Conservation (phyloP, 192 early-diverging fungal genomes). For the Podochytrium sp. region DNA sequence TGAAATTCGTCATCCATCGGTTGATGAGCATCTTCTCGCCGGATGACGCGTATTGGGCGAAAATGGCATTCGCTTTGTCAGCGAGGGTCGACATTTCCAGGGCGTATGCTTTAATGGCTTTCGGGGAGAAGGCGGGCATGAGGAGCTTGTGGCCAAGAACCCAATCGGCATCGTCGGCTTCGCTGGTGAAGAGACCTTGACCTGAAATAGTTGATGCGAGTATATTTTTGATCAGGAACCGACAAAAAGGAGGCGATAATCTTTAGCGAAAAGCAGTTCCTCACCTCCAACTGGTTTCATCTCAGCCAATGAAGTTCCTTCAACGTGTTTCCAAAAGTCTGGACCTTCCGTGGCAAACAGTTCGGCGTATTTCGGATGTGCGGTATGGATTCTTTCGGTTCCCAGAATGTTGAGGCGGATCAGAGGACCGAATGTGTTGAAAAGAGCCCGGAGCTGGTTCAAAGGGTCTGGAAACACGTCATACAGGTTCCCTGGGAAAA, state of each 20-base stretch:
- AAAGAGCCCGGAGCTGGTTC: constrained; percentile 31
- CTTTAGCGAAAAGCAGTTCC: not conserved
- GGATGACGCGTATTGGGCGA: constrained; percentile 37
- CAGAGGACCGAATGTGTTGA: constrained; percentile 46
- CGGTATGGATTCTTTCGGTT: constrained; percentile 30
- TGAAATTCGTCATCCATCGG: constrained; percentile 57
- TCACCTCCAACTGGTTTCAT: constrained; percentile 47
- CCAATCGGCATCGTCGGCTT: constrained; percentile 58
- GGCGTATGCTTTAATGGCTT: constrained; percentile 44
- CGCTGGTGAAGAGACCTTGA: constrained; percentile 55
- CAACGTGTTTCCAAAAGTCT: constrained; percentile 57
- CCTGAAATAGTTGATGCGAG: not conserved
- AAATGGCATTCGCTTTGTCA: constrained; percentile 31
- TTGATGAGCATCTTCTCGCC: constrained; percentile 43
- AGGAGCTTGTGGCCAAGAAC: constrained; percentile 59
- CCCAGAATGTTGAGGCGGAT: constrained; percentile 33
- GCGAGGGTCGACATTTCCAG: constrained; percentile 50
- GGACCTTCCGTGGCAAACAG: constrained; percentile 52
- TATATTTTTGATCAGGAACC: no score
- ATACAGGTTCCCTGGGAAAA: constrained; percentile 17
- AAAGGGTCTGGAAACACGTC: constrained; percentile 21
- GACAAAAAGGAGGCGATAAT: not conserved
- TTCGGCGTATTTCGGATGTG: constrained; percentile 49
- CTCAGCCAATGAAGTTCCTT: constrained; percentile 37
- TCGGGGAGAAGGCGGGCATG: constrained; percentile 60